Evolutionary conservation across 805 yeast genomes (phyloP).

Genomic region (Candida rishiriensis): DNA sequence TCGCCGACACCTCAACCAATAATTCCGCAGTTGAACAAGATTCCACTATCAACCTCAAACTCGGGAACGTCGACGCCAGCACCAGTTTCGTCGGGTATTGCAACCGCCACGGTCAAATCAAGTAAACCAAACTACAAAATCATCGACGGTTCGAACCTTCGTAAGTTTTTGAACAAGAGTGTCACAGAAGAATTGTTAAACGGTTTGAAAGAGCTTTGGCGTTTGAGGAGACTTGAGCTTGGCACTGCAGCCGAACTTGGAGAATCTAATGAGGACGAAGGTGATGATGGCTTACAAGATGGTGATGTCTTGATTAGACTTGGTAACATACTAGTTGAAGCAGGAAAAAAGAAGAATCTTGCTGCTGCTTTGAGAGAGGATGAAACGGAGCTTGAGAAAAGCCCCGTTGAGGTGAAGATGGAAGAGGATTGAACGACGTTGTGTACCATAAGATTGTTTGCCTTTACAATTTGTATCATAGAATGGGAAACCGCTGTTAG

Average conservation of each 20-base stretch:
- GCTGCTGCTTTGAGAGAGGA: neutral
- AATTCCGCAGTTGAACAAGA: constrained; percentile 3
- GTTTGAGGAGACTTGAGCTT: constrained; percentile 12
- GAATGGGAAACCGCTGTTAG: neutral
- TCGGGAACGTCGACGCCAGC: neutral
- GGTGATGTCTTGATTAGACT: constrained; percentile 16
- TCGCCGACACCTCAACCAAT: constrained; percentile 8
- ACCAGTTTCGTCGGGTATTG: neutral
- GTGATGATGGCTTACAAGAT: constrained; percentile 4
- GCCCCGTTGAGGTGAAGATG: neutral
- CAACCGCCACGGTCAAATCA: constrained; percentile 8
- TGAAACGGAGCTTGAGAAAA: neutral
- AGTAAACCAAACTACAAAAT: constrained; percentile 31
- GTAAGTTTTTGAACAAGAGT: constrained; percentile 45
- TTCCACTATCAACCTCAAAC: neutral
- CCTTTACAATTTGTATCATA: too few relatives aligned
- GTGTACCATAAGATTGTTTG: too few relatives aligned
- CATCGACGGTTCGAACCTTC: constrained; percentile 50
- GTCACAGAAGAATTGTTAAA: constrained; percentile 41
- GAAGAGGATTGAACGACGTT: neutral
- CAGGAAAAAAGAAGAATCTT: constrained; percentile 8
- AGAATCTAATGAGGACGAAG: neutral
- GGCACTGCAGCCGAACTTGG: neutral
- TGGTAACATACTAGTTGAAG: constrained; percentile 16
- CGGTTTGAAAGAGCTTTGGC: constrained; percentile 34